phyloP scores from a whole-genome alignment of 2,329 filamentous ascomycete species.

The Cryphonectria japonica region DNA sequence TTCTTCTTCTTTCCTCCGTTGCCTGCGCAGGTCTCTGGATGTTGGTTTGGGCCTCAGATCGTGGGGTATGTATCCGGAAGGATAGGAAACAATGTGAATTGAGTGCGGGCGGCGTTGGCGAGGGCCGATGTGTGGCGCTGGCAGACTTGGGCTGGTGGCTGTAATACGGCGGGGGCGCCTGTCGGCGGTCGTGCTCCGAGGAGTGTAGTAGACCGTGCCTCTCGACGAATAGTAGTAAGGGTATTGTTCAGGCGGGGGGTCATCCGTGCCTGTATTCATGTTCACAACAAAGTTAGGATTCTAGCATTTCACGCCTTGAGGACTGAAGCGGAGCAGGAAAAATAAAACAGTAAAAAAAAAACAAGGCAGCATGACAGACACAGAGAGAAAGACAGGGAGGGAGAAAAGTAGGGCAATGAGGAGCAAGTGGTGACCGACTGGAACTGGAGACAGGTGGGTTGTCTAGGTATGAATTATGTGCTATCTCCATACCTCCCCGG shows the following conservation, averaged over 20 bases:
- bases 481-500: constrained; percentile 17
- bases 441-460: constrained; percentile 12
- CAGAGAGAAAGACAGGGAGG: neutral
- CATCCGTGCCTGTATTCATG: constrained; percentile 24
- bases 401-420: neutral
- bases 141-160: constrained; percentile 36
- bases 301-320: neutral
- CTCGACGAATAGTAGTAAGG: constrained; percentile 29
- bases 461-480: constrained; percentile 15
- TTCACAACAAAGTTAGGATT: neutral
- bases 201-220: constrained; percentile 30
- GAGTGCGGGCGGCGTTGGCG: constrained; percentile 58
- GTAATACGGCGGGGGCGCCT: constrained; percentile 31
- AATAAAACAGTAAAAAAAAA: neutral
- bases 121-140: constrained; percentile 50
- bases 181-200: constrained; percentile 30
- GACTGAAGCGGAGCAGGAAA: neutral
- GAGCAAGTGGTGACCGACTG: constrained; percentile 21
- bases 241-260: constrained; percentile 15
- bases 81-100: constrained; percentile 58
- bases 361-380: neutral
- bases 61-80: constrained; percentile 44
- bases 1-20: constrained; percentile 54
- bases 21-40: constrained; percentile 37
- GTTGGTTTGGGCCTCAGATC: constrained; percentile 42